Base-by-base conservation (phyloP, 441 rosid species). In the Dalechampia spathulata region DNA sequence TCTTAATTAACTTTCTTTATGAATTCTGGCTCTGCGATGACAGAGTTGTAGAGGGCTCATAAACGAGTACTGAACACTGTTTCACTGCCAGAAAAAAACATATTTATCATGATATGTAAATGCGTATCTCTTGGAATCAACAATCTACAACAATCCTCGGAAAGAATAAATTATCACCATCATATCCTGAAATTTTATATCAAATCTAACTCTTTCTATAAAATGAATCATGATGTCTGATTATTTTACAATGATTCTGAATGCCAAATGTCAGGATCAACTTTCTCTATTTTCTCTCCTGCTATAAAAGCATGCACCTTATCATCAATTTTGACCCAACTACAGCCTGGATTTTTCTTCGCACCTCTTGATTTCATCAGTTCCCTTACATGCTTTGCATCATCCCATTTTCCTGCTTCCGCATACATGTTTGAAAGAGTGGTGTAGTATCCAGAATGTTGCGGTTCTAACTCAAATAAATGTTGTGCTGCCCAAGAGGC, bases 301-400 rank as follows among this genome's bases (percentile, higher is more conserved):
- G 82, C 80, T 30, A 78, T 78, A 65, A 92, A 92, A 68, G 86
- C 90, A 62, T 60, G 66, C 30, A 81, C 78, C 60, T 71, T 57
- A 19, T 86, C 86, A 15, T 81, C 69, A 34, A 86, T 78, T 75
- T 75, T 83, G 25, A 88, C 79, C 60, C 85, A 84, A 63, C 98
- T 92, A 57, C 83, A 84, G 58, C 95, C 95, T 7, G 98, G 96
- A 56, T 56, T 80, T 76, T 92, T 92, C 79, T 78, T 85, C 5
- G 87, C 83, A 30, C 91, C 85, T 73, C 76, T 83, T 52, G 75
- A 75, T 42, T 47, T 76, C 96, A 88, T 92, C 83, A 81, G 51
- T 58, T 75, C 77, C 72, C 95, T 83, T 61, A 80, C 78, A 63
- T 47, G 68, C 62, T 75, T 68, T 8, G 98, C 93, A 62, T 83